Conservation (phyloP, 2,329 filamentous ascomycete species). For the Hypoxylon sp. region DNA sequence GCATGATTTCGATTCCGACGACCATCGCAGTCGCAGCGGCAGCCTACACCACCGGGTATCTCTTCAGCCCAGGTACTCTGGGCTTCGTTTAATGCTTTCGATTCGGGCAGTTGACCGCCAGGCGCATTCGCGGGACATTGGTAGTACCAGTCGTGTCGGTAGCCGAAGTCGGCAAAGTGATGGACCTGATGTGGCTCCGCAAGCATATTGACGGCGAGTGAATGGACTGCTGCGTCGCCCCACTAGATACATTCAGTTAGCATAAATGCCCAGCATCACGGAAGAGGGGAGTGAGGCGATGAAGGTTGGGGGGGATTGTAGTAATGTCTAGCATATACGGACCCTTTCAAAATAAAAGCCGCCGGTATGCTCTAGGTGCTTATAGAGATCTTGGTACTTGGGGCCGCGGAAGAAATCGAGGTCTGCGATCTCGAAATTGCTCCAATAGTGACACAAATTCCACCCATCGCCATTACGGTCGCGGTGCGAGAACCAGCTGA, state of each 20-base stretch:
- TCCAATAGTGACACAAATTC: conserved; percentile 64
- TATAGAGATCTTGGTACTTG: conserved; percentile 60
- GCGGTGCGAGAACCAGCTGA: conserved; percentile 58
- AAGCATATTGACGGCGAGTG: conserved; percentile 61
- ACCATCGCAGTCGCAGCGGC: conserved; percentile 60
- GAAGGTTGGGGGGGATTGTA: not conserved
- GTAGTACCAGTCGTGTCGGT: conserved; percentile 58
- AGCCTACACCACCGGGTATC: conserved; percentile 58
- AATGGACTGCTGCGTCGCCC: conserved; percentile 63
- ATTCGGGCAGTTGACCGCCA: conserved; percentile 56
- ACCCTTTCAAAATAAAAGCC: conserved; percentile 63
- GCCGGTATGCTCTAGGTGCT: conserved; percentile 58
- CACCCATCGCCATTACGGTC: conserved; percentile 59
- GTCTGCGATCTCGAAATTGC: conserved; percentile 64
- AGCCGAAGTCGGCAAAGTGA: conserved; percentile 62
- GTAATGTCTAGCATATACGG: conserved; percentile 34
- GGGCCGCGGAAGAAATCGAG: conserved; percentile 61
- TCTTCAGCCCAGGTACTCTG: conserved; percentile 51
- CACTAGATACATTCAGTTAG: conserved; percentile 51
- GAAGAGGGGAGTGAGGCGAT: not conserved
- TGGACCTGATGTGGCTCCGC: conserved; percentile 60
- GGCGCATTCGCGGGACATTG: conserved; percentile 58
- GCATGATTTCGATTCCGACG: conserved; percentile 54
- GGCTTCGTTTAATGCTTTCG: conserved; percentile 50
- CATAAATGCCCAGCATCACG: not conserved